Percentiles rank a stretch among this genome's conserved stretches.
Evolutionary conservation across 768 basidiomycete species (phyloP).

Genomic region (Lyophyllum atratum): DNA sequence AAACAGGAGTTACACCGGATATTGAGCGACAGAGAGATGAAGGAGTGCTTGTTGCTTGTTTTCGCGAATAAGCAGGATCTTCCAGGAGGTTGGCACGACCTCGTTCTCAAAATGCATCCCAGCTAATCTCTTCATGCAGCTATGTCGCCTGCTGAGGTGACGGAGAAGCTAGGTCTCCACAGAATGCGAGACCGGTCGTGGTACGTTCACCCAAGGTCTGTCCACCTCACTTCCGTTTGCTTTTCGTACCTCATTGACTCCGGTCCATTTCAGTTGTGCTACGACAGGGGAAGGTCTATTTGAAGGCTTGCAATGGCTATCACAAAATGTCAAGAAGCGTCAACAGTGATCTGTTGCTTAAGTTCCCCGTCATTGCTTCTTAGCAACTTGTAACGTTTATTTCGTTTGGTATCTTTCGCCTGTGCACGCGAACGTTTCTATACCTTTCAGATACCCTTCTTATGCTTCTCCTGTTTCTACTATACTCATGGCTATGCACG

Average conservation of each 20-base stretch:
- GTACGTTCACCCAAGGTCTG: constrained; percentile 98
- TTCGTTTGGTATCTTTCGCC: constrained; percentile 13
- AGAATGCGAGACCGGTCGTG: constrained; percentile 96
- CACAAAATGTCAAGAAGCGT: constrained; percentile 95
- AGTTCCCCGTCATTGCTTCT: constrained; percentile 9
- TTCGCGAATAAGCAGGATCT: constrained; percentile 99
- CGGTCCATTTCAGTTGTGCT: constrained; percentile 65
- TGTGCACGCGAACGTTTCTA: constrained; percentile 23
- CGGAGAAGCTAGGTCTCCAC: constrained; percentile 93
- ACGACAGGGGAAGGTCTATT: constrained; percentile 97
- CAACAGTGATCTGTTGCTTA: constrained; percentile 53
- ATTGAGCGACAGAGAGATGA: constrained; percentile 97
- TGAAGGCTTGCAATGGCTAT: constrained; percentile 96
- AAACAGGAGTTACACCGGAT: constrained; percentile 95
- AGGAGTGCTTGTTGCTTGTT: constrained; percentile 94
- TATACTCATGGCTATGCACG: constrained; percentile 44
- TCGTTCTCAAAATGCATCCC: neutral
- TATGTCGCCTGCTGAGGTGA: constrained; percentile 99
- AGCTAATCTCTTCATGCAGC: constrained; percentile 44
- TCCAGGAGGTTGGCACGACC: constrained; percentile 74
- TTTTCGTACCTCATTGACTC: constrained; percentile 6
- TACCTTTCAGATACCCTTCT: constrained; percentile 33
- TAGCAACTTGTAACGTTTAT: constrained; percentile 24
- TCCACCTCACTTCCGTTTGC: constrained; percentile 6
- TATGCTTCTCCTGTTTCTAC: constrained; percentile 25